Conservation (phyloP, 2,329 filamentous ascomycete species). For the Pseudogymnoascus sp. region DNA sequence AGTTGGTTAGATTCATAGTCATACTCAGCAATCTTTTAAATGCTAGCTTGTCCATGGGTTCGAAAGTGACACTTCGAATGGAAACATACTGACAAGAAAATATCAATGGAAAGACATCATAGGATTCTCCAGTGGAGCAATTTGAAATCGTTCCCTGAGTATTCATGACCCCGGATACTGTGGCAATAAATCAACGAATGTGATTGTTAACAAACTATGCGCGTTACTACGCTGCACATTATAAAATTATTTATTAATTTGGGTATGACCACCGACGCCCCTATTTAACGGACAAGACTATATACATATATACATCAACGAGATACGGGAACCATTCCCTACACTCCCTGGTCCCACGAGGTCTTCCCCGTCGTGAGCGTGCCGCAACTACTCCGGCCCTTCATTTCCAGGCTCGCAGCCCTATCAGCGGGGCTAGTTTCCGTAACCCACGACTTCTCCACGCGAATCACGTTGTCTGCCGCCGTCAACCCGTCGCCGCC, state of each 20-base stretch:
- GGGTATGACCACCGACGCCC: neutral
- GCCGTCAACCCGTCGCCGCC: neutral
- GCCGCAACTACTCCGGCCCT: neutral
- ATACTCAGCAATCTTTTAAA: neutral
- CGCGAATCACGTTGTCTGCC: neutral
- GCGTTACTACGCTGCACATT: neutral
- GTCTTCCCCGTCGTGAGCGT: neutral
- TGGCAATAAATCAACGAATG: neutral
- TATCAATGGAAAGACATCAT: neutral
- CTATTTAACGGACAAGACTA: neutral
- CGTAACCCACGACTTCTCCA: constrained; percentile 4
- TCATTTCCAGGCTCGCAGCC: neutral
- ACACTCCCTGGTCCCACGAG: neutral
- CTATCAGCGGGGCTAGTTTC: neutral
- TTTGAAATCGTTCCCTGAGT: neutral
- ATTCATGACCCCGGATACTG: neutral
- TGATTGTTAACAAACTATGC: neutral
- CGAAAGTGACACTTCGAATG: neutral
- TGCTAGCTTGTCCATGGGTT: neutral
- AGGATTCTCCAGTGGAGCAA: neutral
- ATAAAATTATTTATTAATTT: neutral
- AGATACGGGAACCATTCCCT: neutral
- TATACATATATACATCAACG: neutral
- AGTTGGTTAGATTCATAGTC: neutral
- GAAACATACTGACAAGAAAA: neutral